phyloP scores from a whole-genome alignment of 139 green algal genomes.

The Picochlorum sp. region DNA sequence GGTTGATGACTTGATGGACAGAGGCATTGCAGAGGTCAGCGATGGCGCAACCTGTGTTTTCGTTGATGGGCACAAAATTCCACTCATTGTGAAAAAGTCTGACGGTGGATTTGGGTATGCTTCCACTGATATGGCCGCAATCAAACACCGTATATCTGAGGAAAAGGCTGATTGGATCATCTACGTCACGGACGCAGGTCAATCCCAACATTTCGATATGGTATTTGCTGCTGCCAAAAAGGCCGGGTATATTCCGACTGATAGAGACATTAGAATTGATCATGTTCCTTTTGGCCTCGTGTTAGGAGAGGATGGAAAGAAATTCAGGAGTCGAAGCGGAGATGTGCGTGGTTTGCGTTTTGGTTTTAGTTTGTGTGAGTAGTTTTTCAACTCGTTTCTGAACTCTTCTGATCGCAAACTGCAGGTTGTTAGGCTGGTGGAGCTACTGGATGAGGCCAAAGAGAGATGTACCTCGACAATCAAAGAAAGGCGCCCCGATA shows the following conservation, averaged over 20 bases:
- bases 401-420: background rate
- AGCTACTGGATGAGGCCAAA: conserved; percentile 94
- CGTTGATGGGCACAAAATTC: conserved; percentile 49
- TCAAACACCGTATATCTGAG: conserved; percentile 71
- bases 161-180: conserved; percentile 96
- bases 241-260: conserved; percentile 52
- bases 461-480: conserved; percentile 49
- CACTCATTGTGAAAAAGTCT: conserved; percentile 91
- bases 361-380: background rate
- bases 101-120: conserved; percentile 96
- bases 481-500: conserved; percentile 41
- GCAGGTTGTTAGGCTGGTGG: conserved; percentile 79
- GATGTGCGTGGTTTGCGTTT: conserved; percentile 20
- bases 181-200: conserved; percentile 93
- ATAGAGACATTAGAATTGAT: conserved; percentile 44
- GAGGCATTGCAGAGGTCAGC: conserved; percentile 59
- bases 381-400: no score
- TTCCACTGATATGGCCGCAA: conserved; percentile 81
- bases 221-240: conserved; percentile 73
- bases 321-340: conserved; percentile 54
- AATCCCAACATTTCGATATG: conserved; percentile 83
- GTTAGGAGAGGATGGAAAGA: conserved; percentile 93
- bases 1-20: conserved; percentile 67
- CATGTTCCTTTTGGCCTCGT: conserved; percentile 97
- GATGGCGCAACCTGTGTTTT: conserved; percentile 83